These are phyloP conservation scores for Colletotrichum tanaceti DNA, from an alignment of 2,329 filamentous ascomycete genomes.

Conservation along the genomic window DNA sequence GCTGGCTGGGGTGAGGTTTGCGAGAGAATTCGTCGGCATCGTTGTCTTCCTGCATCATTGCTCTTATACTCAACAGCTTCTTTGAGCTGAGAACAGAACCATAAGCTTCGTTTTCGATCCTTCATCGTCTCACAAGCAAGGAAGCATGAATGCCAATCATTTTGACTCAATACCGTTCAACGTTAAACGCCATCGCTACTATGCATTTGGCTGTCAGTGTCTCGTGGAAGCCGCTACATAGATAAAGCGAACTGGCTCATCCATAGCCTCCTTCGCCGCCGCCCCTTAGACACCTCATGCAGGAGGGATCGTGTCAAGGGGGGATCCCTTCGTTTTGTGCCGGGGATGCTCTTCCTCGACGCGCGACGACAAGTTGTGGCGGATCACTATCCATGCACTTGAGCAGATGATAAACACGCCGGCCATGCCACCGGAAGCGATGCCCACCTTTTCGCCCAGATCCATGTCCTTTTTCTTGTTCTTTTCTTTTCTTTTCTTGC, in stretches of 20 bases:
- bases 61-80: too few species aligned
- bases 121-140: neutral
- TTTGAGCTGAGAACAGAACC: too few species aligned
- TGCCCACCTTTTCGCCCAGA: neutral
- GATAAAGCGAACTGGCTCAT: too few species aligned
- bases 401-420: neutral
- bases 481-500: too few species aligned
- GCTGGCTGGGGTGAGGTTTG: too few species aligned
- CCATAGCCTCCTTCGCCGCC: too few species aligned
- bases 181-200: neutral
- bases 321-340: constrained; percentile 13
- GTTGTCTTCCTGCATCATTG: neutral
- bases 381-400: neutral
- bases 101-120: neutral
- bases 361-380: constrained; percentile 25
- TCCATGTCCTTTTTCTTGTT: neutral
- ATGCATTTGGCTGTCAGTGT: neutral
- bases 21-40: neutral
- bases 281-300: neutral
- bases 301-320: neutral
- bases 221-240: neutral
- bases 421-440: neutral
- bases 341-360: constrained; percentile 17
- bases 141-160: neutral
- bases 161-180: neutral